Base-by-base conservation (phyloP, 1,139 yeast species). In the Nakaseomyces sp. region DNA sequence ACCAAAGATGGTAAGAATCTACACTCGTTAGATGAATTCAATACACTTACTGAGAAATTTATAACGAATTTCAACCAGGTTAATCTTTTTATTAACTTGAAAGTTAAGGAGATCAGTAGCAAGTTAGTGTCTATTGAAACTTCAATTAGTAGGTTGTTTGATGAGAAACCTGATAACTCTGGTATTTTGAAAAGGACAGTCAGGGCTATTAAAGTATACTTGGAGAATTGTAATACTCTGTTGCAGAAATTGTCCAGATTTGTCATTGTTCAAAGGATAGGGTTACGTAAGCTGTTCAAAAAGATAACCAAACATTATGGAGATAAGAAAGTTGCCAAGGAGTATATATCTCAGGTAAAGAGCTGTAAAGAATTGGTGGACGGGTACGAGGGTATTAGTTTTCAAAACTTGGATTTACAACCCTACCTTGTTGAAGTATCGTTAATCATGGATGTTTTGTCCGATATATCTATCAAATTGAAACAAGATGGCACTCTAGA, bases 191-290 rank as follows among this genome's bases (percentile, higher is more conserved):
- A 42, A 20, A 48, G 53, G 22, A 47, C 49, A 30, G 36, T 57
- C 19, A 50, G 46, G 29, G 16, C 48, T 15, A 48, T 58, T 5
- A 46, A 42, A 18, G 40, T 40, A 19, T 54, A 55, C 35, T 43
- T 60, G 37, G 53, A 53, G 28, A 47, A 47, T 33, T 57, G 61
- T 41, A 61, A 53, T 40, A 48, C 48, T 30, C 82, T 79, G 42
- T 67, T 86, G 40, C 86, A 84, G 55, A 76, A 80, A 52, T 66
- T 89, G 37, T 74, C 89, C 16, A 72, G 93, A 49, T 89, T 81
- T 59, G 74, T 86, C 15, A 71, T 84, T 28, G 74, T 88, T 18
- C 97, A 89, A 58, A 80, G 81, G 55, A 79, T 88, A 3, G 96
- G 94, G 4, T 70, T 85, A 41, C 72, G 84, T 51, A 89, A 89